Evolutionary conservation across 148 eudicot species (phyloP).

Genomic region (Euryodendron excelsum): DNA sequence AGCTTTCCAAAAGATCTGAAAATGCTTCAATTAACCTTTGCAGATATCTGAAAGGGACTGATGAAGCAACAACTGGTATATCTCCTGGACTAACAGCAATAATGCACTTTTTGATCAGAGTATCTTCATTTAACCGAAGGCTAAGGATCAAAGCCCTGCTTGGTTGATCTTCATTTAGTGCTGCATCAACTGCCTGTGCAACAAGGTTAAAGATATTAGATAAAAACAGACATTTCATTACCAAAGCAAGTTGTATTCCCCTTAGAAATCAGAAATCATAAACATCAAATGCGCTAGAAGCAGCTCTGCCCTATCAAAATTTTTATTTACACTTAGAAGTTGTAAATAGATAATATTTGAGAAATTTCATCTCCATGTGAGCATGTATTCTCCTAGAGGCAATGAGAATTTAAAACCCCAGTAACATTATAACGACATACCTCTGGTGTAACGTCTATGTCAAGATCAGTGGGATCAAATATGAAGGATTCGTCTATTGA

Average conservation of each 20-base stretch:
- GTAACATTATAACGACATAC: slow-evolving; percentile 31
- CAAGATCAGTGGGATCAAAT: slow-evolving; percentile 98
- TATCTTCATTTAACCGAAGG: slow-evolving; percentile 82
- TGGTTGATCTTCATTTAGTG: slow-evolving; percentile 67
- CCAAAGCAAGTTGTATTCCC: background rate
- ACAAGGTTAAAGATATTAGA: slow-evolving; percentile 13
- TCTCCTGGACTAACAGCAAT: slow-evolving; percentile 67
- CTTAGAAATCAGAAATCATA: background rate
- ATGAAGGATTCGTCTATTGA: slow-evolving; percentile 87
- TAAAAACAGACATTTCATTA: background rate
- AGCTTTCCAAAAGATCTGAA: slow-evolving; percentile 77
- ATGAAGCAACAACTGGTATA: slow-evolving; percentile 72
- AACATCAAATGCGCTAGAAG: background rate
- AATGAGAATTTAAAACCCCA: background rate
- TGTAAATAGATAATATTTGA: background rate
- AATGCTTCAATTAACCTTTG: slow-evolving; percentile 83
- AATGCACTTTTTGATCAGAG: slow-evolving; percentile 68
- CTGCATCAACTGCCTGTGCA: slow-evolving; percentile 80
- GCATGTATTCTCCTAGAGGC: too few species aligned
- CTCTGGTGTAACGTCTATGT: slow-evolving; percentile 96
- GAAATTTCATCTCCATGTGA: background rate
- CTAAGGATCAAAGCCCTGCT: slow-evolving; percentile 86
- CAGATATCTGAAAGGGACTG: slow-evolving; percentile 71
- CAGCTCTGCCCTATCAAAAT: too few species aligned
- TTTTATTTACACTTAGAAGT: background rate